A percentile compares a stretch with the other conserved stretches of the same genome.
Conservation (phyloP, 2,329 filamentous ascomycete species). For the Calonectria pauciramosa region DNA sequence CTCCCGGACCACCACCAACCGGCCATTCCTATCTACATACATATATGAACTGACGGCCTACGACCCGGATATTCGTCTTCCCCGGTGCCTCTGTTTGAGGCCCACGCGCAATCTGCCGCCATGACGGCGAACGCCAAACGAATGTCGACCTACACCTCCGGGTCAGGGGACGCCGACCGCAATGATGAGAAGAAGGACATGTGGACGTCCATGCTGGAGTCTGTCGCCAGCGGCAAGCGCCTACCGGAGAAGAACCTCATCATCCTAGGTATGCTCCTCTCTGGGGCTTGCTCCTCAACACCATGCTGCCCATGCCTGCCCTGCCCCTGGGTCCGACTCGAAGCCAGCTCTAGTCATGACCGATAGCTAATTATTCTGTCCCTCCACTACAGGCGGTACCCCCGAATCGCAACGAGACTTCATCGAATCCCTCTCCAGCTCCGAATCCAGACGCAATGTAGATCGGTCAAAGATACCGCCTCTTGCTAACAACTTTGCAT, state of each 20-base stretch:
- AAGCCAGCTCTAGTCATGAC: neutral
- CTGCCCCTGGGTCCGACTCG: neutral
- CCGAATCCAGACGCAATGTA: slow-evolving; percentile 65
- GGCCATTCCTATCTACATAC: slow-evolving; percentile 19
- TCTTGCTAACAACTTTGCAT: slow-evolving; percentile 90
- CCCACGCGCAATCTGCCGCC: slow-evolving; percentile 37
- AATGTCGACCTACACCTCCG: slow-evolving; percentile 71
- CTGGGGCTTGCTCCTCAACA: neutral
- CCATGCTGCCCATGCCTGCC: neutral
- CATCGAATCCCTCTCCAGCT: slow-evolving; percentile 73
- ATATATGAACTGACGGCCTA: slow-evolving; percentile 26
- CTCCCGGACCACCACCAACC: slow-evolving; percentile 13
- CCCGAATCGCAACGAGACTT: slow-evolving; percentile 89
- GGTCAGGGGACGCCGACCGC: slow-evolving; percentile 68
- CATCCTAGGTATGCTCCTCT: slow-evolving; percentile 76
- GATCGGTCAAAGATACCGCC: slow-evolving; percentile 78
- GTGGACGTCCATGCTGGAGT: slow-evolving; percentile 94
- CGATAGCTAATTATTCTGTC: slow-evolving; percentile 46
- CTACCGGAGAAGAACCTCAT: slow-evolving; percentile 93
- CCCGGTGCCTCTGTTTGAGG: slow-evolving; percentile 30
- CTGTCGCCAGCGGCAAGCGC: slow-evolving; percentile 89
- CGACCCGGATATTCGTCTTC: slow-evolving; percentile 19
- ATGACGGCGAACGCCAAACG: slow-evolving; percentile 69
- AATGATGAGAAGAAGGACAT: slow-evolving; percentile 86
- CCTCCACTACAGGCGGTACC: slow-evolving; percentile 73